phyloP scores from a whole-genome alignment of 768 basidiomycete genomes.

The Phylloporus sp. region DNA sequence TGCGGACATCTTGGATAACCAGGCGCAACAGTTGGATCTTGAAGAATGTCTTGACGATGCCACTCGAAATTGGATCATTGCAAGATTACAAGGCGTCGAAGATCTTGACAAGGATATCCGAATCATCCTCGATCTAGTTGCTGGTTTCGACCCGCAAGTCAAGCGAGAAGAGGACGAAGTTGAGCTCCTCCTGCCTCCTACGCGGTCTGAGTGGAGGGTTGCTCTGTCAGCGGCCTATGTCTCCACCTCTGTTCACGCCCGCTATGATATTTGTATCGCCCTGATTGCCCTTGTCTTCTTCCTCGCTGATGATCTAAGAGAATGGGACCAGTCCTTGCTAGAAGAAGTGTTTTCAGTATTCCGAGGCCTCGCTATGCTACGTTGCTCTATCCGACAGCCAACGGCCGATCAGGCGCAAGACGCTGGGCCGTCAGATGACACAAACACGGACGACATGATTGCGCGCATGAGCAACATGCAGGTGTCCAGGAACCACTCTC shows the following conservation, averaged over 20 bases:
- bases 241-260: slow-evolving; percentile 56
- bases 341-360: slow-evolving; percentile 77
- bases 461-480: slow-evolving; percentile 69
- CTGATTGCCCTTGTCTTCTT: slow-evolving; percentile 68
- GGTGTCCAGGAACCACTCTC: slow-evolving; percentile 48
- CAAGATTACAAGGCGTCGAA: slow-evolving; percentile 51
- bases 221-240: slow-evolving; percentile 62
- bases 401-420: slow-evolving; percentile 35
- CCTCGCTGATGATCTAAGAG: slow-evolving; percentile 54
- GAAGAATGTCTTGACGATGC: slow-evolving; percentile 56
- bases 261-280: slow-evolving; percentile 69
- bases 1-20: slow-evolving; percentile 67
- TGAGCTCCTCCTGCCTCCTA: slow-evolving; percentile 46
- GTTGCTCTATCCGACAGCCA: slow-evolving; percentile 55
- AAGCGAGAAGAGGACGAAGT: slow-evolving; percentile 75
- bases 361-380: slow-evolving; percentile 70
- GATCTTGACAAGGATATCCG: slow-evolving; percentile 54
- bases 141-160: slow-evolving; percentile 62
- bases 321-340: slow-evolving; percentile 60
- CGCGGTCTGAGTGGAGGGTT: slow-evolving; percentile 56
- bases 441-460: slow-evolving; percentile 57
- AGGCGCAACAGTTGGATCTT: slow-evolving; percentile 49
- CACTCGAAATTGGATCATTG: slow-evolving; percentile 53
- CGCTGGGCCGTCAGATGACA: slow-evolving; percentile 28
- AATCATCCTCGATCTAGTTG: slow-evolving; percentile 62